Conservation (phyloP, 805 yeast genomes). For the Maudiozyma barnettii region DNA sequence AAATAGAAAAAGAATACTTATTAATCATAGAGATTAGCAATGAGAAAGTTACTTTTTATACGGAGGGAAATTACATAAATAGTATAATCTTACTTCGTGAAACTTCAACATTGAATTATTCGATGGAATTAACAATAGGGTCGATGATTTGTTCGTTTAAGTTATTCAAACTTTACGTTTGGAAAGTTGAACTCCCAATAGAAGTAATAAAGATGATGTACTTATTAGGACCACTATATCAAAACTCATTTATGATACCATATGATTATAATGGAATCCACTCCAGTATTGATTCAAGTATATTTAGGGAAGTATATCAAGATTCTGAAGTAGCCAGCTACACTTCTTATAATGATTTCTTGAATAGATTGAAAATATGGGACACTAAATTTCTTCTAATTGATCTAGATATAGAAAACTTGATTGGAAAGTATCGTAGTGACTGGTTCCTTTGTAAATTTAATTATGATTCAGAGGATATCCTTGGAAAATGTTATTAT, state of each 20-base stretch:
- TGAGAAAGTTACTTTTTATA: constrained; percentile 12
- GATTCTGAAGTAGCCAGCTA: neutral
- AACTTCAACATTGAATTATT: neutral
- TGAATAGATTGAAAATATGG: neutral
- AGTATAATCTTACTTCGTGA: constrained; percentile 4
- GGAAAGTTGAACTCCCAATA: constrained; percentile 3
- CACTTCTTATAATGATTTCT: neutral
- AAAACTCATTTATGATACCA: neutral
- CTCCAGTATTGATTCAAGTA: neutral
- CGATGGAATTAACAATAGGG: constrained; percentile 10
- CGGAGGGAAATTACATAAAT: constrained; percentile 17
- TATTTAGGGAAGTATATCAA: constrained; percentile 2
- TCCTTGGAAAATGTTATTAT: constrained; percentile 13
- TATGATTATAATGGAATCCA: neutral
- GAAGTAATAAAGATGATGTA: constrained; percentile 3
- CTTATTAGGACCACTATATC: neutral
- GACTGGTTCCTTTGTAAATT: constrained; percentile 1
- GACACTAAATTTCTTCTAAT: neutral
- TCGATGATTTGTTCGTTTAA: constrained; percentile 28
- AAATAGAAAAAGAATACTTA: constrained; percentile 12
- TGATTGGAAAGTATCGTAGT: constrained; percentile 8
- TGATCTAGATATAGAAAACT: constrained; percentile 8
- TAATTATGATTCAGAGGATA: constrained; percentile 5
- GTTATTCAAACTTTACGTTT: constrained; percentile 14
- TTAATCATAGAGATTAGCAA: constrained; percentile 11